Base-by-base conservation (phyloP, 306 rosid genomes). In the Senna tora region DNA sequence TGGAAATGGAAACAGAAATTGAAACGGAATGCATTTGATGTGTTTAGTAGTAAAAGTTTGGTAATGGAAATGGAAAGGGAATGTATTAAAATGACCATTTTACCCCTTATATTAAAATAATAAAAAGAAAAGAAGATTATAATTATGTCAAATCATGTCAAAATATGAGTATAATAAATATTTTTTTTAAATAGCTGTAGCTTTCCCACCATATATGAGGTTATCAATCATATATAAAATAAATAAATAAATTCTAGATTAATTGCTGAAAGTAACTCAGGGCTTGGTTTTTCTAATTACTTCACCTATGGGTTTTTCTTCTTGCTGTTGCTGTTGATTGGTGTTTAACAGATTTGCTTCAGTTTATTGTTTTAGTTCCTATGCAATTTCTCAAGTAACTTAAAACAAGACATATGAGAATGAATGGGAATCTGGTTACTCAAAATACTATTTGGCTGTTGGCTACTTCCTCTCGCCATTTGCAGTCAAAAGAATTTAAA, bases 391-490 rank as follows among this genome's bases (percentile, higher is more conserved):
- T 14, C 41, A 7, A 5, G 6, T 19, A 51, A 32, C 67, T 10
- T 30, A 33, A 19, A 50, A 67, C 47, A 52, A 10, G 45, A 52
- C 59, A 5, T 75, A 36, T 30, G 20, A 32, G 32, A 28, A 49
- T n/a, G 8, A 2, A 25, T 25, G 30, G 30, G 36, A 62, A 39
- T 52, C 56, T 52, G 64, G 53, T 54, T 43, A 54, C 54, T 75
- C 47, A 28, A 4, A 7, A 28, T 39, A 14, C n/a, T n/a, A n/a
- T n/a, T n/a, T n/a, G n/a, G 10, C 14, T 11, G 2, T 49, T 75
- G 17, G 39, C 56, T 41, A n/a, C 72, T 62, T 62, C 41, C 58
- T 25, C 30, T 25, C 30, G 2, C 30, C 21, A 19, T 20, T 15
- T 54, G 66, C 15, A 36, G 22, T 58, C 45, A 52, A 57, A 57